Evolutionary conservation across 2,329 filamentous ascomycete genomes (phyloP).

Genomic region (Colletotrichum sp.): DNA sequence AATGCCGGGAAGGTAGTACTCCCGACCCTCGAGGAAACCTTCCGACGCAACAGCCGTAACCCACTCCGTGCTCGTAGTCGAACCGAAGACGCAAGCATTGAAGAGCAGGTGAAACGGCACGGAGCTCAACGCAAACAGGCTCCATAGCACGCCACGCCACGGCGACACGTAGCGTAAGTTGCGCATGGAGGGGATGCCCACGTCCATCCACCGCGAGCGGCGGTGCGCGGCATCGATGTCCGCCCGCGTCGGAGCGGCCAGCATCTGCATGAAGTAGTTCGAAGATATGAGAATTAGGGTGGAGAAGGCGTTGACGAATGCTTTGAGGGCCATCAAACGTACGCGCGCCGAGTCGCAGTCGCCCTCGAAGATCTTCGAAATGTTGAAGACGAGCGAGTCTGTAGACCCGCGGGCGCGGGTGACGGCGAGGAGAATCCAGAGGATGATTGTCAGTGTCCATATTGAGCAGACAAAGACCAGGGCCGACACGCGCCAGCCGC

Average conservation of each 20-base stretch:
- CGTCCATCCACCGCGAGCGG: slow-evolving; percentile 43
- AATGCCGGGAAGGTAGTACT: slow-evolving; percentile 9
- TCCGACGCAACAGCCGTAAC: neutral
- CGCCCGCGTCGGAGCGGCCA: slow-evolving; percentile 10
- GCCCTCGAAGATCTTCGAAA: neutral
- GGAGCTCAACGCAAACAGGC: slow-evolving; percentile 26
- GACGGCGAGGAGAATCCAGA: neutral
- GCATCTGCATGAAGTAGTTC: slow-evolving; percentile 24
- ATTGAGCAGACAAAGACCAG: neutral
- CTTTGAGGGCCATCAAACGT: neutral
- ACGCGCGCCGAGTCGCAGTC: neutral
- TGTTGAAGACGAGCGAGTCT: neutral
- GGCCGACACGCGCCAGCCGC: neutral
- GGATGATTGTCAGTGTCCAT: neutral
- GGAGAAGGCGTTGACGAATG: slow-evolving; percentile 47
- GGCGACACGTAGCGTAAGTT: slow-evolving; percentile 32
- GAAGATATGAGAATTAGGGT: slow-evolving; percentile 4
- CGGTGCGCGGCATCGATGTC: slow-evolving; percentile 47
- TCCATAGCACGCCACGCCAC: slow-evolving; percentile 23
- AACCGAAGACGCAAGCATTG: slow-evolving; percentile 19
- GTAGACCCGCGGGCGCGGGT: neutral
- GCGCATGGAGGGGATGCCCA: slow-evolving; percentile 46
- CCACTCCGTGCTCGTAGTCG: slow-evolving; percentile 2
- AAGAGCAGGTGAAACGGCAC: slow-evolving; percentile 33
- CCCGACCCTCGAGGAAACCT: slow-evolving; percentile 14